Percentiles rank a stretch among this genome's conserved stretches.
Conservation (phyloP, 345 rosid species). For the Orychophragmus violaceus region DNA sequence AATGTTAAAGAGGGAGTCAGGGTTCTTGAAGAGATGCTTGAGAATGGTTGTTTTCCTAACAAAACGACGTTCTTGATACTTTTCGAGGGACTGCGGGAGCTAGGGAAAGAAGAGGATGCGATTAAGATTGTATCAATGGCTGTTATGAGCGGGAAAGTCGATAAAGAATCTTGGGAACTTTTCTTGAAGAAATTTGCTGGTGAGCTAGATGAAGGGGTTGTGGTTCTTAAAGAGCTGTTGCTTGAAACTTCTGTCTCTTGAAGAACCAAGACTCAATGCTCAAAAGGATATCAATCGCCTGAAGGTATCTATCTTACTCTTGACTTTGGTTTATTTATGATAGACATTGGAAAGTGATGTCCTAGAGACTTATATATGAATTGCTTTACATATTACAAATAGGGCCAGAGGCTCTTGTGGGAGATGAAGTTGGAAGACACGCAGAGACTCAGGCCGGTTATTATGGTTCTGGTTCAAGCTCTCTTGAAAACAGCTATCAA, state of each 20-base stretch:
- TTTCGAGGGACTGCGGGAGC: slow-evolving; percentile 42
- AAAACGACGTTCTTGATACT: slow-evolving; percentile 44
- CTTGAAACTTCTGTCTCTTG: slow-evolving; percentile 5
- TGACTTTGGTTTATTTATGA: not conserved
- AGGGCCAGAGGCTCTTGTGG: not conserved
- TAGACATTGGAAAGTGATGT: not conserved
- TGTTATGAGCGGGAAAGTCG: slow-evolving; percentile 42
- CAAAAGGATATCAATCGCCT: not conserved
- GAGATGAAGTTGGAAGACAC: not conserved
- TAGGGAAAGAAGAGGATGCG: slow-evolving; percentile 47
- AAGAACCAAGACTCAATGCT: not conserved
- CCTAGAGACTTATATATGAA: not conserved
- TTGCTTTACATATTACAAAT: not conserved
- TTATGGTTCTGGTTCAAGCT: not conserved
- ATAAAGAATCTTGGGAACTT: slow-evolving; percentile 52
- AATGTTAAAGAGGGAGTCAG: slow-evolving; percentile 60
- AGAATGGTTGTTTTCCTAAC: slow-evolving; percentile 56
- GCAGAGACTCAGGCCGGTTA: not conserved
- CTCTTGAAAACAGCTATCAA: not conserved
- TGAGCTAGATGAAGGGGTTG: slow-evolving; percentile 35
- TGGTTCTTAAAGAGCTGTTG: slow-evolving; percentile 36
- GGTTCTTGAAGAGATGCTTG: slow-evolving; percentile 75
- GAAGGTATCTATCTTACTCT: not conserved
- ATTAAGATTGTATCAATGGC: slow-evolving; percentile 44
- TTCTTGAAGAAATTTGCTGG: slow-evolving; percentile 39